phyloP scores from a whole-genome alignment of 805 yeast genomes.

The Lachancea waltii region DNA sequence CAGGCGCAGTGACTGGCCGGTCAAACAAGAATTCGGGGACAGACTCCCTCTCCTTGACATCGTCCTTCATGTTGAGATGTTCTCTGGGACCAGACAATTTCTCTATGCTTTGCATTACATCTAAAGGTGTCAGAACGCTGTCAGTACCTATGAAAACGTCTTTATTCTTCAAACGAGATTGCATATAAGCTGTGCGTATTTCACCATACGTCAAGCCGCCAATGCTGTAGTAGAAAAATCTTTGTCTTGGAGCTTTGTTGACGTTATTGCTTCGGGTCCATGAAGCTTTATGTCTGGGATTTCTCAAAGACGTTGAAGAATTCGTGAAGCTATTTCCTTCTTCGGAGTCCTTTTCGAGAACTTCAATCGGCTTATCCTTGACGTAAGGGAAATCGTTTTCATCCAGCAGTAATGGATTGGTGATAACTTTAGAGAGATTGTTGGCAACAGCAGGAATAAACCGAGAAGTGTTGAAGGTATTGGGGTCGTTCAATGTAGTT shows the following conservation, averaged over 20 bases:
- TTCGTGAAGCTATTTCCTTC: constrained; percentile 30
- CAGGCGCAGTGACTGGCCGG: constrained; percentile 7
- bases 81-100: constrained; percentile 34
- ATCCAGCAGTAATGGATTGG: constrained; percentile 43
- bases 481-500: constrained; percentile 32
- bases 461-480: constrained; percentile 55
- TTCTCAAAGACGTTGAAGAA: constrained; percentile 51
- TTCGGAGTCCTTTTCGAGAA: constrained; percentile 33
- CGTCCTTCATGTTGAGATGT: constrained; percentile 39
- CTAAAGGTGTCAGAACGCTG: constrained; percentile 51
- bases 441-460: constrained; percentile 63
- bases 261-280: constrained; percentile 53
- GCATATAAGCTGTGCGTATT: constrained; percentile 64
- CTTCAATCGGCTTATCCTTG: constrained; percentile 62
- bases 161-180: constrained; percentile 53
- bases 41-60: constrained; percentile 27
- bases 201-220: constrained; percentile 91
- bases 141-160: constrained; percentile 82
- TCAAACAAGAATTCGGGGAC: constrained; percentile 43
- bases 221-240: constrained; percentile 72
- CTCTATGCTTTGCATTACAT: constrained; percentile 36
- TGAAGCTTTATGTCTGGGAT: constrained; percentile 65
- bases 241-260: constrained; percentile 45
- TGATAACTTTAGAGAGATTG: constrained; percentile 46
- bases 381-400: constrained; percentile 63